phyloP scores from a whole-genome alignment of 2,329 filamentous ascomycete species.

The Fonsecaea nubica region DNA sequence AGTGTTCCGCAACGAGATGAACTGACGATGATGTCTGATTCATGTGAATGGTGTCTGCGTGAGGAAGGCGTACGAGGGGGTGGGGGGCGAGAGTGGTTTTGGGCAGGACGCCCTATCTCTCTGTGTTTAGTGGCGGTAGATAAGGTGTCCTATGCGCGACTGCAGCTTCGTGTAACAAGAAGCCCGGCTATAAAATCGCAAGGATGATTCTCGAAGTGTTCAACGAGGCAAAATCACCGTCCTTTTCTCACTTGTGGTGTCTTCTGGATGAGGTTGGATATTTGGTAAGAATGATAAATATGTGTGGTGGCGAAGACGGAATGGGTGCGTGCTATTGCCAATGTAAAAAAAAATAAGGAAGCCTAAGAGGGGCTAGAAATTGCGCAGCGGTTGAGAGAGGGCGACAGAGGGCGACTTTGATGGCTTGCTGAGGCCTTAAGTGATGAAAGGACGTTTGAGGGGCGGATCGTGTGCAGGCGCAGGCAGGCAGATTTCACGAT shows the following conservation, averaged over 20 bases:
- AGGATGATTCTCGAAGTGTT: neutral
- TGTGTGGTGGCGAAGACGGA: constrained; percentile 16
- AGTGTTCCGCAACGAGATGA: constrained; percentile 21
- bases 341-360: neutral
- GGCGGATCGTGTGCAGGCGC: neutral
- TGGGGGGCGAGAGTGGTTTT: constrained; percentile 18
- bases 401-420: neutral
- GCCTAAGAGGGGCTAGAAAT: constrained; percentile 5
- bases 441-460: constrained; percentile 4
- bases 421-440: constrained; percentile 4
- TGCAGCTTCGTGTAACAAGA: constrained; percentile 19
- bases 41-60: constrained; percentile 33
- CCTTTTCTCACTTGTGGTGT: neutral
- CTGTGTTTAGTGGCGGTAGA: constrained; percentile 35
- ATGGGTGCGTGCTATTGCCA: neutral
- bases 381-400: neutral
- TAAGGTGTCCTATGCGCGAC: constrained; percentile 25
- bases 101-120: constrained; percentile 36
- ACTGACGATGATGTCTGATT: constrained; percentile 32
- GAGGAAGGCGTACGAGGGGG: constrained; percentile 17
- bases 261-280: constrained; percentile 10
- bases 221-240: neutral
- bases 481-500: constrained; percentile 5
- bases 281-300: constrained; percentile 17
- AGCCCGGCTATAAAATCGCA: constrained; percentile 4